Conservation (phyloP, 2,329 filamentous ascomycete species). For the Verticillium alfalfae region DNA sequence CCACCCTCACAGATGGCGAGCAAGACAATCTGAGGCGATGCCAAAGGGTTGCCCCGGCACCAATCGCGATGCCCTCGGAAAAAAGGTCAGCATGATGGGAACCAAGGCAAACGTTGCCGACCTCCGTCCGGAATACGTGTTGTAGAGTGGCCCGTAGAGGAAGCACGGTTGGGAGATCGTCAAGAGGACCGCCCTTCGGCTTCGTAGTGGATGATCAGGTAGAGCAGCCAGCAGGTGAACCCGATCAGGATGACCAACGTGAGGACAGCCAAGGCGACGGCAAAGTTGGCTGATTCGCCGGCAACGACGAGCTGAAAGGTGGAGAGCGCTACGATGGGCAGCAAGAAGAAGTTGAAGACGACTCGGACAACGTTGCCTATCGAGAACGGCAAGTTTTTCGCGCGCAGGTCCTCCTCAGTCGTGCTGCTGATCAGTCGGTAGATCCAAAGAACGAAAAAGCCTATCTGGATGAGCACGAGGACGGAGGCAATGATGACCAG, state of each 20-base stretch:
- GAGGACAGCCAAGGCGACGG: constrained; percentile 69
- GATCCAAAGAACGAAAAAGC: constrained; percentile 72
- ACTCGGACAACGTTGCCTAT: constrained; percentile 75
- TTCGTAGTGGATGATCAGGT: constrained; percentile 72
- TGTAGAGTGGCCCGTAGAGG: constrained; percentile 89
- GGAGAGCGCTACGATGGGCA: constrained; percentile 81
- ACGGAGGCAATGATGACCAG: constrained; percentile 67
- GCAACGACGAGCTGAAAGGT: constrained; percentile 87
- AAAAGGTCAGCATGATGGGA: constrained; percentile 75
- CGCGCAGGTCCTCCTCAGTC: constrained; percentile 78
- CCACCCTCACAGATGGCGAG: constrained; percentile 92
- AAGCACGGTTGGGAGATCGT: constrained; percentile 90
- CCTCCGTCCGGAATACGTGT: constrained; percentile 94
- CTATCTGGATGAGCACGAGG: constrained; percentile 66
- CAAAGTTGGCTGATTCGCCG: constrained; percentile 58
- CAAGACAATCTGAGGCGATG: constrained; percentile 86
- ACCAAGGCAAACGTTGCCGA: constrained; percentile 86
- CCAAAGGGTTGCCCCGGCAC: constrained; percentile 90
- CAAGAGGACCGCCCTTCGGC: constrained; percentile 80
- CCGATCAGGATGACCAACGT: constrained; percentile 67
- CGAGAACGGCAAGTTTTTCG: constrained; percentile 88
- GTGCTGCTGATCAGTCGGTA: constrained; percentile 66
- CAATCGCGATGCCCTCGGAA: constrained; percentile 86
- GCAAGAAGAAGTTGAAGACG: constrained; percentile 85
- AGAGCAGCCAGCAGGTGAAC: constrained; percentile 74